Conservation (phyloP, 208 protist species). For the Wallacemonas collosoma region DNA sequence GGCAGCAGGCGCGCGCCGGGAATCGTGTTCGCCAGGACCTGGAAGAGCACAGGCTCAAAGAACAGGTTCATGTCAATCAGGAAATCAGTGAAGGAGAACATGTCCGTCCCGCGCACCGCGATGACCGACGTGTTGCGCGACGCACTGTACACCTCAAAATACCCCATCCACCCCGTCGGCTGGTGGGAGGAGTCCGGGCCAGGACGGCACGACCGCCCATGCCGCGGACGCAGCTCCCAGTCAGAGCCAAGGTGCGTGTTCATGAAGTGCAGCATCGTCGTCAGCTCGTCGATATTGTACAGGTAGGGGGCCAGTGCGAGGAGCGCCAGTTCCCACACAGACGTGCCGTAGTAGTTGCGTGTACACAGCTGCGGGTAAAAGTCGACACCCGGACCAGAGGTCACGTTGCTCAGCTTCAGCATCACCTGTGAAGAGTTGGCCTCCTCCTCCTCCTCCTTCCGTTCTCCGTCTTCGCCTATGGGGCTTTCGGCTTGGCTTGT, state of each 20-base stretch:
- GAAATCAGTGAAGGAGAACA: slow-evolving; percentile 73
- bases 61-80: slow-evolving; percentile 81
- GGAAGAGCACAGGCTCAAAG: slow-evolving; percentile 75
- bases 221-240: slow-evolving; percentile 60
- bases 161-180: slow-evolving; percentile 63
- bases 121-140: slow-evolving; percentile 63
- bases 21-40: slow-evolving; percentile 61
- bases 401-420: slow-evolving; percentile 66
- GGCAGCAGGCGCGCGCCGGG: slow-evolving; percentile 61
- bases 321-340: slow-evolving; percentile 71
- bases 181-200: slow-evolving; percentile 42
- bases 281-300: slow-evolving; percentile 55
- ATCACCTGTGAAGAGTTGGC: slow-evolving; percentile 18
- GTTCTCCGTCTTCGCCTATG: not conserved
- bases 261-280: slow-evolving; percentile 66
- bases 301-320: slow-evolving; percentile 69
- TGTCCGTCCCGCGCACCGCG: slow-evolving; percentile 72
- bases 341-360: slow-evolving; percentile 57
- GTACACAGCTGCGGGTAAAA: slow-evolving; percentile 78
- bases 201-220: slow-evolving; percentile 44
- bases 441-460: not conserved
- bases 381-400: slow-evolving; percentile 40
- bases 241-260: slow-evolving; percentile 64
- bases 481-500: not conserved
- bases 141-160: slow-evolving; percentile 76